Evolutionary conservation across 2,329 filamentous ascomycete species (phyloP).

Genomic region (Diaporthe batatas): DNA sequence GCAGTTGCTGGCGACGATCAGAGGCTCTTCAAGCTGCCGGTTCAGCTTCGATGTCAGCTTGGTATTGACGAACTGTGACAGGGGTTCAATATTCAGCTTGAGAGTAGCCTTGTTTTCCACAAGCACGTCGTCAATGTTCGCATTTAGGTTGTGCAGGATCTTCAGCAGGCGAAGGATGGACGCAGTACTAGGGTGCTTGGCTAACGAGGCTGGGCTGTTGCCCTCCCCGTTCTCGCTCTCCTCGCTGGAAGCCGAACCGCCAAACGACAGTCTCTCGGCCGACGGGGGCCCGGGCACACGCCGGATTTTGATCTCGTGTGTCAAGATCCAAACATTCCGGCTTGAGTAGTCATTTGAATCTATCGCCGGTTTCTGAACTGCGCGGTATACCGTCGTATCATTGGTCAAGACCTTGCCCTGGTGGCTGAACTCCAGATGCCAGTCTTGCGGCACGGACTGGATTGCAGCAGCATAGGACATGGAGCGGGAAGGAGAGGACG

Average conservation of each 20-base stretch:
- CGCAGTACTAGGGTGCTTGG: constrained; percentile 85
- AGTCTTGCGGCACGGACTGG: constrained; percentile 86
- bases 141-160: constrained; percentile 92
- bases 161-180: constrained; percentile 90
- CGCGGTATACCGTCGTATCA: constrained; percentile 95
- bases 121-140: constrained; percentile 91
- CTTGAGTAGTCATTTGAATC: constrained; percentile 73
- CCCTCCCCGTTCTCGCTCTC: constrained; percentile 66
- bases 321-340: constrained; percentile 88
- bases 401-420: constrained; percentile 86
- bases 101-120: constrained; percentile 80
- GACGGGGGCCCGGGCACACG: constrained; percentile 87
- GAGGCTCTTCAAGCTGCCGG: constrained; percentile 92
- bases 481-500: constrained; percentile 70
- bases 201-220: constrained; percentile 81
- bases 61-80: constrained; percentile 97
- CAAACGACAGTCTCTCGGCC: constrained; percentile 75
- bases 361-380: constrained; percentile 77
- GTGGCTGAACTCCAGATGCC: constrained; percentile 96
- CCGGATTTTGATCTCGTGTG: constrained; percentile 93
- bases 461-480: constrained; percentile 89
- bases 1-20: constrained; percentile 97
- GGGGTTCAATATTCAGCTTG: constrained; percentile 82
- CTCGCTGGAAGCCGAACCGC: constrained; percentile 62
- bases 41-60: constrained; percentile 98